Base-by-base conservation (phyloP, 495 filamentous ascomycete genomes). In the Aspergillus kassunensis region DNA sequence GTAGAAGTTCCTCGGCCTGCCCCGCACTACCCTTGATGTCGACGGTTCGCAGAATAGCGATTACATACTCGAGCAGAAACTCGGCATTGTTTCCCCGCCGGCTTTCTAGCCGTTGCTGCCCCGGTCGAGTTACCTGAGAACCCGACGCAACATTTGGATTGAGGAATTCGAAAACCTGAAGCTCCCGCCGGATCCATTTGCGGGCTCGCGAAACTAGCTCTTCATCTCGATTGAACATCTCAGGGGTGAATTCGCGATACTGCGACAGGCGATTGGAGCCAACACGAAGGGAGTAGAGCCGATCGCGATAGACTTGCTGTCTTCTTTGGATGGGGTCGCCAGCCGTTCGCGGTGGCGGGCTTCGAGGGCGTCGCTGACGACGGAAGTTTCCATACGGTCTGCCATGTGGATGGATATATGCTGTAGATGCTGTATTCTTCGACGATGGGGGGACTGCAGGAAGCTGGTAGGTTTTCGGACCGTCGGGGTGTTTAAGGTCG, bases 21-120 rank as follows among this genome's bases (percentile, higher is more conserved):
- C 91, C 90, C 11, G 80, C 79, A 60, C 86, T 87, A 8, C 84
- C 88, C 61, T 91, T 91, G n/a, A 93, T 78, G 64, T 98, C 92
- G 16, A 95, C 84, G 0, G 87, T 90, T 58, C 90, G 95, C 33
- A 98, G 71, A 39, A 98, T 91, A 27, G 88, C 88, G 40, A 97
- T 69, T 49, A 95, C 81, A 59, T 95, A 96, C 57, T 93, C 90
- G 18, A 96, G 81, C 20, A 98, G 63, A 51, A 95, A 98, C 60
- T 96, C 92, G 11, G 88, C 84, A 64, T 92, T 95, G 56, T 85
- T 87, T 3, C 79, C 77, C 36, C 82, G 75, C 33, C 81, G 77
- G 30, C 54, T 71, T 33, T 71, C 59, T 11, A 73, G 61, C 45
- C 74, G 56, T 43, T 70, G 68, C 6, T 44, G 58, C 5, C 73